These are phyloP conservation scores for Epichloe gansuensis DNA, from an alignment of 2,329 filamentous ascomycete species.

Conservation along the genomic window DNA sequence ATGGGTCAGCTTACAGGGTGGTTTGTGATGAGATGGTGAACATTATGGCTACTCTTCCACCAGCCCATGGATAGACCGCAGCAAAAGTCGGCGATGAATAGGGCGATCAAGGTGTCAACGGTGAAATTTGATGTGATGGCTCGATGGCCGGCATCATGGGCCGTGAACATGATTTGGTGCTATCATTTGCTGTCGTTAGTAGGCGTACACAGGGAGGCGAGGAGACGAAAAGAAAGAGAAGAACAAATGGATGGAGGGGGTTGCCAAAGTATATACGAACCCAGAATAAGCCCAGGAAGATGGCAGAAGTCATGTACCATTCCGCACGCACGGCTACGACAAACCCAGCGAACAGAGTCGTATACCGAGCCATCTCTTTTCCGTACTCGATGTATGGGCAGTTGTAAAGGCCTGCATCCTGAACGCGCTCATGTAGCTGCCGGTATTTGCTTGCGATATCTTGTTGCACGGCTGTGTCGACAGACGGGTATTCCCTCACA, in stretches of 20 bases:
- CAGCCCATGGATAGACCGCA: constrained; percentile 54
- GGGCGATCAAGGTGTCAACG: constrained; percentile 45
- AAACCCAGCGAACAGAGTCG: constrained; percentile 35
- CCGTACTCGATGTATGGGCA: constrained; percentile 46
- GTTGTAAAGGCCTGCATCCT: constrained; percentile 42
- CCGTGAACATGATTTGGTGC: constrained; percentile 58
- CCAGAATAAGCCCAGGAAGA: constrained; percentile 51
- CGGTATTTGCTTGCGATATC: constrained; percentile 44
- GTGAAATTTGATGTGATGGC: constrained; percentile 49
- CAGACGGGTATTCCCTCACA: constrained; percentile 32
- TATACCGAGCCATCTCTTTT: constrained; percentile 44
- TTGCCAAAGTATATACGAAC: constrained; percentile 18
- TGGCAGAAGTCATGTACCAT: constrained; percentile 45
- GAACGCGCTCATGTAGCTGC: constrained; percentile 39
- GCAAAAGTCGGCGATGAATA: constrained; percentile 52
- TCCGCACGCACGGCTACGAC: constrained; percentile 29
- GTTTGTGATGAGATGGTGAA: constrained; percentile 56
- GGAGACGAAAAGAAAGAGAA: too few species aligned
- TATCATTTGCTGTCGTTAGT: constrained; percentile 15
- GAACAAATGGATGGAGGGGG: background rate
- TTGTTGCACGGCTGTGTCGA: constrained; percentile 40
- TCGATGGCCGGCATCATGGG: constrained; percentile 51
- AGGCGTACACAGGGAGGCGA: too few species aligned
- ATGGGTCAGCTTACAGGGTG: constrained; percentile 27
- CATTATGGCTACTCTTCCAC: constrained; percentile 59